These are phyloP conservation scores for Acmispon strigosus DNA, from an alignment of 306 rosid species.

Conservation along the genomic window DNA sequence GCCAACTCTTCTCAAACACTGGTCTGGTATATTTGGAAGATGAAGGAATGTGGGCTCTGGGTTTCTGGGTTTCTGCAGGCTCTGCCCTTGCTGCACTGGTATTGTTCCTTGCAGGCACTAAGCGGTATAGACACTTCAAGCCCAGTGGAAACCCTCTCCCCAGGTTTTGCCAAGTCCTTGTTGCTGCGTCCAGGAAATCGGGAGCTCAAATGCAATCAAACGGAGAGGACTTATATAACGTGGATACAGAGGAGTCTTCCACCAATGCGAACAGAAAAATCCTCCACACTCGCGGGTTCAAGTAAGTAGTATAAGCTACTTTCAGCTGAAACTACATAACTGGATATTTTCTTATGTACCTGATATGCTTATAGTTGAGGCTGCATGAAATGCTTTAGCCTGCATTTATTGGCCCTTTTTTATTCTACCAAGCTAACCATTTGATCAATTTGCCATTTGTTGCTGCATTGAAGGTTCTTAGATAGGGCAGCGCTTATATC, in stretches of 20 bases:
- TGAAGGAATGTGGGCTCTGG: constrained; percentile 84
- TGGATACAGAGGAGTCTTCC: constrained; percentile 40
- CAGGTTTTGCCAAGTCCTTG: constrained; percentile 78
- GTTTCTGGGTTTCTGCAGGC: constrained; percentile 84
- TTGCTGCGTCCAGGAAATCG: constrained; percentile 69
- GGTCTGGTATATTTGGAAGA: constrained; percentile 81
- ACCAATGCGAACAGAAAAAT: constrained; percentile 51
- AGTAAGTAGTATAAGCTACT: constrained; percentile 44
- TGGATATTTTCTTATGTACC: neutral
- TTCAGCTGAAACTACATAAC: neutral
- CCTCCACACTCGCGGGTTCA: constrained; percentile 89
- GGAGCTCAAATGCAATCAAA: constrained; percentile 46
- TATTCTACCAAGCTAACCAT: neutral
- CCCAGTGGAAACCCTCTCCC: constrained; percentile 90
- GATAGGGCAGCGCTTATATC: constrained; percentile 87
- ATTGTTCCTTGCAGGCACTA: constrained; percentile 78
- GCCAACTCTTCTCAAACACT: constrained; percentile 95
- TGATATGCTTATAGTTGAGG: neutral
- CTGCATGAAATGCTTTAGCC: neutral
- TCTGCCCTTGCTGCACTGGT: constrained; percentile 76
- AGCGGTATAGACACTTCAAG: constrained; percentile 84
- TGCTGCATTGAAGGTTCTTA: constrained; percentile 58
- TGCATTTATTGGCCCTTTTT: neutral
- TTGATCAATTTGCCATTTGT: constrained; percentile 2
- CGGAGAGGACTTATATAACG: constrained; percentile 45